Evolutionary conservation across 345 rosid genomes (phyloP).

Genomic region (Ceriops zippeliana): DNA sequence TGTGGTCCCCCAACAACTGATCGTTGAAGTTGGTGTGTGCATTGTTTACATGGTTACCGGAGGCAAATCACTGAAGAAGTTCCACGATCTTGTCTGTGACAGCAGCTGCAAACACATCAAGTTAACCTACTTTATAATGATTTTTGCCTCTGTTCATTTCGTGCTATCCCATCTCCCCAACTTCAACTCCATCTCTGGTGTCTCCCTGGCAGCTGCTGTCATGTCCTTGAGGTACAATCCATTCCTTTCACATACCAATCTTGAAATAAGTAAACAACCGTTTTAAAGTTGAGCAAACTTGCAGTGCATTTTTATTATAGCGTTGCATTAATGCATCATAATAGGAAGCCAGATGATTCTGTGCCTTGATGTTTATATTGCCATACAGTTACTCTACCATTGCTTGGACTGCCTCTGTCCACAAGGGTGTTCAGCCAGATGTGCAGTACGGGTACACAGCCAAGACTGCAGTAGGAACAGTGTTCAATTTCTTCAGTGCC

Average conservation of each 20-base stretch:
- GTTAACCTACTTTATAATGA: slow-evolving; percentile 29
- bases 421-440: slow-evolving; percentile 31
- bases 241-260: not conserved
- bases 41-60: slow-evolving; percentile 36
- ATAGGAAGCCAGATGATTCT: not conserved
- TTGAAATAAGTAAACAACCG: not conserved
- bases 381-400: slow-evolving; percentile 28
- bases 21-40: slow-evolving; percentile 31
- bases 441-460: slow-evolving; percentile 27
- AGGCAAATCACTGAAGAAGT: slow-evolving; percentile 28
- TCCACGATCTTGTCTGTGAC: slow-evolving; percentile 22
- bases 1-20: slow-evolving; percentile 30
- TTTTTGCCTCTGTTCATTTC: slow-evolving; percentile 30
- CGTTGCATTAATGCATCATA: not conserved
- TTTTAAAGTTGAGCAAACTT: not conserved
- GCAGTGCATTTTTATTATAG: not conserved
- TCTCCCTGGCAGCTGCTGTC: slow-evolving; percentile 34
- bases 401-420: slow-evolving; percentile 27
- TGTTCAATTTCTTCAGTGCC: slow-evolving; percentile 25
- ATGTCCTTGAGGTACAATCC: slow-evolving; percentile 28
- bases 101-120: slow-evolving; percentile 18
- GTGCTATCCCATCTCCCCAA: slow-evolving; percentile 35
- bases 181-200: slow-evolving; percentile 36
- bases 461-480: slow-evolving; percentile 15
- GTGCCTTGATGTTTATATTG: not conserved